Conservation (phyloP, 2,329 filamentous ascomycete species). For the Gremmenia infestans region DNA sequence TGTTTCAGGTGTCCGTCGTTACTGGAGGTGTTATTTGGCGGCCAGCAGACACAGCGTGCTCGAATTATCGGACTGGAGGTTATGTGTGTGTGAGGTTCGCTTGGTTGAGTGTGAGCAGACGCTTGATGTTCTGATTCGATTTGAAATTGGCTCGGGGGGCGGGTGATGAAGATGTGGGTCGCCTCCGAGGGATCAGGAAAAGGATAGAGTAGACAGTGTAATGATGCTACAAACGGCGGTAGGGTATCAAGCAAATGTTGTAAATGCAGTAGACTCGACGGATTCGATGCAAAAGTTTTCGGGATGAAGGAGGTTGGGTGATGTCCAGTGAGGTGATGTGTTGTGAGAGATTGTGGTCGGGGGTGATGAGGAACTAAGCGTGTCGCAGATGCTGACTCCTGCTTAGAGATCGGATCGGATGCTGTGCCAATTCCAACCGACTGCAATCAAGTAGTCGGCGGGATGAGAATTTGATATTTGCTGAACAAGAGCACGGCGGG, state of each 20-base stretch:
- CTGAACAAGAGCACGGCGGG: neutral
- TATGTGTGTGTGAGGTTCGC: conserved; percentile 3
- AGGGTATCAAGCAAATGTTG: conserved; percentile 11
- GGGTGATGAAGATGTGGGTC: conserved; percentile 21
- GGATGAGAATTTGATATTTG: neutral
- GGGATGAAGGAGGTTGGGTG: neutral
- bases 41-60: conserved; percentile 18
- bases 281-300: conserved; percentile 7
- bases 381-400: conserved; percentile 16
- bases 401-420: neutral
- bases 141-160: conserved; percentile 9
- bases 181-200: conserved; percentile 8
- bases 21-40: conserved; percentile 3
- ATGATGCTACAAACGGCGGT: conserved; percentile 18
- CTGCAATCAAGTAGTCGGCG: neutral
- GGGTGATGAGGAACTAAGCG: conserved; percentile 12
- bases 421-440: neutral
- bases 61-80: conserved; percentile 7
- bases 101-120: conserved; percentile 10
- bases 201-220: conserved; percentile 15
- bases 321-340: too few relatives aligned
- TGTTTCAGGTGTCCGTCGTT: conserved; percentile 15
- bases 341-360: conserved; percentile 1
- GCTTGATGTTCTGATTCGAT: conserved; percentile 12
- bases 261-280: conserved; percentile 8